Evolutionary conservation across 257 asterid species (phyloP).

Genomic region (Solanum lycopersicoides): DNA sequence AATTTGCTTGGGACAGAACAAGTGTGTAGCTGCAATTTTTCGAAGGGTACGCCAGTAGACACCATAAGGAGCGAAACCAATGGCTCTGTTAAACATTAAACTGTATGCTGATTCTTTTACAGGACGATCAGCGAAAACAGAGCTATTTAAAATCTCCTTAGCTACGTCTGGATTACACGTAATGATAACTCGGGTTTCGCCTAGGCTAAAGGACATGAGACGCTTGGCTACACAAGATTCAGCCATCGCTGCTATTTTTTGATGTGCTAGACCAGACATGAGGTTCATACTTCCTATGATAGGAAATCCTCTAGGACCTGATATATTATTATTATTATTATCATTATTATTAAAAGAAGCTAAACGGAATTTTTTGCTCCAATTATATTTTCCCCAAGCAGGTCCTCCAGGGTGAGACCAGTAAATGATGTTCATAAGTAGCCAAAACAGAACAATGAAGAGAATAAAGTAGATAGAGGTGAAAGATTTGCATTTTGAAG

Average conservation of each 20-base stretch:
- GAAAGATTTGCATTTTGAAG: constrained; percentile 42
- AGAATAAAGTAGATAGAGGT: constrained; percentile 17
- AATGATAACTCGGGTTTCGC: constrained; percentile 54
- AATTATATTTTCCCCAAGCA: constrained; percentile 61
- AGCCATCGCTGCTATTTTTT: constrained; percentile 53
- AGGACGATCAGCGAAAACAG: constrained; percentile 67
- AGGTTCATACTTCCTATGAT: constrained; percentile 68
- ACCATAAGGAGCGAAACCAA: constrained; percentile 85
- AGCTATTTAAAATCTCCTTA: constrained; percentile 38
- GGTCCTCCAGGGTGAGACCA: constrained; percentile 84
- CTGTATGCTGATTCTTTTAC: constrained; percentile 58
- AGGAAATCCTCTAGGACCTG: constrained; percentile 72
- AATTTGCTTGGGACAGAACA: constrained; percentile 58
- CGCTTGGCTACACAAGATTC: constrained; percentile 37
- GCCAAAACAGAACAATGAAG: constrained; percentile 18
- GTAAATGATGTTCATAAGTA: constrained; percentile 34
- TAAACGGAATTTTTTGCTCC: constrained; percentile 9
- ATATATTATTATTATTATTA: constrained; percentile 6
- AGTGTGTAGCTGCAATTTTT: constrained; percentile 48
- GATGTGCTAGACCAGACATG: constrained; percentile 76
- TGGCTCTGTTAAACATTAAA: constrained; percentile 69
- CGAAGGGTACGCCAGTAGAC: constrained; percentile 66
- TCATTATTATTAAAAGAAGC: neutral
- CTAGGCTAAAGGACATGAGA: constrained; percentile 73
- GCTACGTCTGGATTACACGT: constrained; percentile 65